Conservation (phyloP, 1,284 basidiomycete genomes). For the Anthracocystis walkeri region DNA sequence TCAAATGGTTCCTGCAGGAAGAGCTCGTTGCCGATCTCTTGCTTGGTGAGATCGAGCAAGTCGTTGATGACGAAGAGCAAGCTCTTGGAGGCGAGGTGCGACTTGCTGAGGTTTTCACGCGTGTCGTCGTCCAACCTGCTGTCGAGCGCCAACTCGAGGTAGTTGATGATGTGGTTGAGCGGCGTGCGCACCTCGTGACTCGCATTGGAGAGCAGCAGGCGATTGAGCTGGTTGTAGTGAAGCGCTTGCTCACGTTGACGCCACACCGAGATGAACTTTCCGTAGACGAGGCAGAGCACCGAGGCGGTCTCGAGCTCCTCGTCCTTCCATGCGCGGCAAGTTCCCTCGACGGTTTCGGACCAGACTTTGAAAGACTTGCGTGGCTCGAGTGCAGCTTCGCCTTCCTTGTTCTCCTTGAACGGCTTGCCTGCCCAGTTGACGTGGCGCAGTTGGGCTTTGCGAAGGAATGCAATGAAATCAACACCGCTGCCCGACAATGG, state of each 20-base stretch:
- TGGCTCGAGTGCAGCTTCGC: conserved; percentile 56
- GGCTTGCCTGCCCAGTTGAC: conserved; percentile 71
- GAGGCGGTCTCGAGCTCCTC: conserved; percentile 88
- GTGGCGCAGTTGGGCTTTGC: conserved; percentile 77
- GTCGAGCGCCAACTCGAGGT: conserved; percentile 83
- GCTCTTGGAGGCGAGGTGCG: conserved; percentile 84
- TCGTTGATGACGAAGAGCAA: conserved; percentile 79
- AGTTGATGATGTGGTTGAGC: conserved; percentile 74
- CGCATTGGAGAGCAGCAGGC: conserved; percentile 85
- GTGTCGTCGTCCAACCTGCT: conserved; percentile 82
- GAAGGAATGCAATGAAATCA: conserved; percentile 82
- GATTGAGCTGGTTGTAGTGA: conserved; percentile 82
- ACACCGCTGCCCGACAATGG: conserved; percentile 71
- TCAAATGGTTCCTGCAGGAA: conserved; percentile 86
- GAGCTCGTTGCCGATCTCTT: conserved; percentile 83
- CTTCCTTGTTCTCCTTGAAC: conserved; percentile 74
- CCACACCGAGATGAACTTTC: conserved; percentile 90
- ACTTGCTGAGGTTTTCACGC: conserved; percentile 81
- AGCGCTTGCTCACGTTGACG: conserved; percentile 84
- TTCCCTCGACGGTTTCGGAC: conserved; percentile 81
- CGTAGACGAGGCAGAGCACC: conserved; percentile 85
- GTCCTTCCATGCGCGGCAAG: conserved; percentile 82
- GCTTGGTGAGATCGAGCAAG: conserved; percentile 82
- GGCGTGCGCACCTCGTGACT: conserved; percentile 80
- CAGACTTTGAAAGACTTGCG: conserved; percentile 73